Evolutionary conservation across 345 rosid genomes (phyloP), one percentile per base, ranked within the genome.

Genomic region (Aegle marmelos): DNA sequence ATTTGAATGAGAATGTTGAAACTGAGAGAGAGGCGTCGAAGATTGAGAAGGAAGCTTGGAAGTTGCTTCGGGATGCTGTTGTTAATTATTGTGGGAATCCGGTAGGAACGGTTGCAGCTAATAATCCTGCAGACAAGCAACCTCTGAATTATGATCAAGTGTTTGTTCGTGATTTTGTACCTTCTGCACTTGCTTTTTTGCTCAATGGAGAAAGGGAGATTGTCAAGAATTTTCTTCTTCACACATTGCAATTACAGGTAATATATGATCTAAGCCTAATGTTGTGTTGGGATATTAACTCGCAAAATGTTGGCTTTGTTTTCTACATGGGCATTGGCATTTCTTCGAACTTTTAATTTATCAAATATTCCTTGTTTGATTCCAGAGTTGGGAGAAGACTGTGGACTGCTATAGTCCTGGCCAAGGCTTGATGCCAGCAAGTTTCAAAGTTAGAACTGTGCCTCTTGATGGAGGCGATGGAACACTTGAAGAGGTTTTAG

Each of bases 391-490:
- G 98, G 98, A 95, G 92, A 95, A 93, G 86, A 95, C 98, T 50
- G 98, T 95, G 68, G 98, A 95, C 89, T 95, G 98, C 83, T 83
- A 95, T 79, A 95, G 95, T 84, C 98, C 98, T 39, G 98, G 98
- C 70, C 98, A 91, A 74, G 98, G 98, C 79, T 68, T 95, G 83
- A 95, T 95, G 98, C 98, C 98, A 17, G 98, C 98, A 77, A 95
- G 98, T 83, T 95, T 95, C 80, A 95, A 93, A 88, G 98, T 95
- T 82, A 86, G 83, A 80, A 84, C 82, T 59, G 87, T 76, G 31
- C 93, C 98, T 75, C 85, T 86, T 61, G 97, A 91, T 36, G 94
- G 94, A 75, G 81, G 63, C 54, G 82, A 83, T 71, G 93, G 90
- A 72, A 89, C 88, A 58, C 83, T 82, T 78, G 98, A 93, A 82